Percentiles rank a stretch among this genome's conserved stretches.
Conservation (phyloP, 345 rosid genomes). For the Microthlaspi erraticum region DNA sequence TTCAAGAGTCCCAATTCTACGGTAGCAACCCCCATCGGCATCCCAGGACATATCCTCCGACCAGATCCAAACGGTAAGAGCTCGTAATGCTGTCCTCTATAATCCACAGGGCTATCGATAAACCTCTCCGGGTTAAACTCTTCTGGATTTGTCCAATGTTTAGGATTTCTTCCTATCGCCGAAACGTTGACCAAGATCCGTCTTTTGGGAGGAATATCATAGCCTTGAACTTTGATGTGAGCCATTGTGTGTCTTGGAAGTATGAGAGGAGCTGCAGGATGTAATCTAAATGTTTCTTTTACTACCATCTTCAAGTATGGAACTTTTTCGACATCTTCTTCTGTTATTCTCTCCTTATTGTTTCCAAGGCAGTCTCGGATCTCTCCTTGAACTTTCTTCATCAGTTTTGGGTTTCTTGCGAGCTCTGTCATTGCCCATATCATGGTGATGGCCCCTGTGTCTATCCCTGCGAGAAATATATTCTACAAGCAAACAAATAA, state of each 20-base stretch:
- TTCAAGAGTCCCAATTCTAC: conserved; percentile 58
- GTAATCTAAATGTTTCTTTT: conserved; percentile 60
- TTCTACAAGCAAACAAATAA: conserved; percentile 15
- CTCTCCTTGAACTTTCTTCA: conserved; percentile 53
- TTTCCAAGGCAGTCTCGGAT: conserved; percentile 45
- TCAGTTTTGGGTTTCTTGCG: conserved; percentile 46
- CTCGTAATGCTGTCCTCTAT: conserved; percentile 56
- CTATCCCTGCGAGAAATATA: conserved; percentile 42
- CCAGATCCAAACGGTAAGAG: conserved; percentile 65
- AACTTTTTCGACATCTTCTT: conserved; percentile 52
- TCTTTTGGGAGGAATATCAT: conserved; percentile 52
- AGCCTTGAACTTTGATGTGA: conserved; percentile 50
- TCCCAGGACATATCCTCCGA: conserved; percentile 57
- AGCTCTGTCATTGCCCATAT: conserved; percentile 56
- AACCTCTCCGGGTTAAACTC: conserved; percentile 58
- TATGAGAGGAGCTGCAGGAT: conserved; percentile 60
- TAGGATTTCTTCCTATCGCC: conserved; percentile 55
- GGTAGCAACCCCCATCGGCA: conserved; percentile 48
- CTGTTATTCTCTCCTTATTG: conserved; percentile 44
- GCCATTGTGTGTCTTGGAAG: conserved; percentile 64
- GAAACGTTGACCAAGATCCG: conserved; percentile 47
- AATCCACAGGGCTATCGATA: conserved; percentile 49
- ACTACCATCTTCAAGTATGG: conserved; percentile 55
- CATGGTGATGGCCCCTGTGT: conserved; percentile 41
- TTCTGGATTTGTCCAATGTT: conserved; percentile 52